These are phyloP conservation scores for Mycena indigotica DNA, from an alignment of 768 basidiomycete species.

Conservation along the genomic window DNA sequence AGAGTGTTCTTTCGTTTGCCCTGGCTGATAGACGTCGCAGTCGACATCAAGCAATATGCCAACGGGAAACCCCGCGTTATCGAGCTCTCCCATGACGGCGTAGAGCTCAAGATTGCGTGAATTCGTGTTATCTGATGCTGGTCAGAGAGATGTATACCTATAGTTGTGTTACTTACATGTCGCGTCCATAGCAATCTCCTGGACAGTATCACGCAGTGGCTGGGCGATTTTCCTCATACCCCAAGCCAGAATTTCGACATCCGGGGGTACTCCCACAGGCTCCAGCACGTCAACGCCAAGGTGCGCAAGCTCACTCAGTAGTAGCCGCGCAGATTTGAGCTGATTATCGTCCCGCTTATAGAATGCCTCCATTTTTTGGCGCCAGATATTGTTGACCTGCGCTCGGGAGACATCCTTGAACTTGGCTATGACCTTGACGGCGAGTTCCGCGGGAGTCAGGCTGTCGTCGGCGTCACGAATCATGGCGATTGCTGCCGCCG, in stretches of 20 bases:
- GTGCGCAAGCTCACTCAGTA: conserved; percentile 18
- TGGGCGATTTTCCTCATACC: conserved; percentile 21
- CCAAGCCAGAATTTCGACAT: conserved; percentile 5
- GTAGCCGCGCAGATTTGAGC: conserved; percentile 15
- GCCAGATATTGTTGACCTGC: conserved; percentile 24
- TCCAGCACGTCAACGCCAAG: conserved; percentile 16
- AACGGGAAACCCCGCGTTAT: conserved; percentile 29
- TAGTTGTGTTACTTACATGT: conserved; percentile 18
- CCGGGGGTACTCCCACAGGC: neutral
- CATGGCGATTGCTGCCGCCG: neutral
- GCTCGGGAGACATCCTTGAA: conserved; percentile 22
- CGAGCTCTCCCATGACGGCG: conserved; percentile 24
- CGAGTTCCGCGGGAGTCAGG: conserved; percentile 5
- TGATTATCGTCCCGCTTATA: conserved; percentile 22
- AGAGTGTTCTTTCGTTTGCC: conserved; percentile 23
- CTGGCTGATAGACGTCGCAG: conserved; percentile 20
- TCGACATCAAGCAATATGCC: conserved; percentile 28
- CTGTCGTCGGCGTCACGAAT: neutral
- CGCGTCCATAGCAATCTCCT: conserved; percentile 28
- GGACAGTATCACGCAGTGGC: conserved; percentile 20
- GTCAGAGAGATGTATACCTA: neutral
- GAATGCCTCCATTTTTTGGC: conserved; percentile 13
- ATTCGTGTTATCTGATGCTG: conserved; percentile 25
- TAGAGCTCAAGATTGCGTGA: conserved; percentile 30
- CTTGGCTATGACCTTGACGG: conserved; percentile 31